A percentile compares a stretch with the other conserved stretches of the same genome.
Conservation (phyloP, 345 rosid genomes). For the Eucalyptus curtisii region DNA sequence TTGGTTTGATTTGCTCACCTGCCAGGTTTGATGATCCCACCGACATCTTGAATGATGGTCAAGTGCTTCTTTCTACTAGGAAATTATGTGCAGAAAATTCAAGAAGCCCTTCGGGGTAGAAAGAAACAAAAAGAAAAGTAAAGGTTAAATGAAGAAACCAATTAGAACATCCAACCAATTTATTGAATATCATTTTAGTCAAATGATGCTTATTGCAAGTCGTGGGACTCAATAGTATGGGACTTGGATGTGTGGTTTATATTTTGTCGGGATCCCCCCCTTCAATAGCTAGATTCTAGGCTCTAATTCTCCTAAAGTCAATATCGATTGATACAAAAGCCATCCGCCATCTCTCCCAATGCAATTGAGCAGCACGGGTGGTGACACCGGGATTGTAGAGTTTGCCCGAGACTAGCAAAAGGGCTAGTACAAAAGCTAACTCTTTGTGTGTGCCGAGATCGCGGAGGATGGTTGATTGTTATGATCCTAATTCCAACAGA, state of each 20-base stretch:
- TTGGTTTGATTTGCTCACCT: background rate
- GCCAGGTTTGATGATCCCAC: conserved; percentile 55
- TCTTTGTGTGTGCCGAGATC: fast-evolving
- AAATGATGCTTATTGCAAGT: background rate
- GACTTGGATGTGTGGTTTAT: background rate
- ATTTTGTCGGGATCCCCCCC: background rate
- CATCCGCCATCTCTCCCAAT: background rate
- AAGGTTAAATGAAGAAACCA: background rate
- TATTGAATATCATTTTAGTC: background rate
- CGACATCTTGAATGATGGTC: conserved; percentile 17
- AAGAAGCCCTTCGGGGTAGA: background rate
- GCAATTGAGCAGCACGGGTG: background rate
- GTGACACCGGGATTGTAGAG: background rate
- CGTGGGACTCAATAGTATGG: background rate
- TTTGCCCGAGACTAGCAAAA: background rate
- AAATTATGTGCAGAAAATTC: background rate
- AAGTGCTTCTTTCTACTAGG: conserved; percentile 19
- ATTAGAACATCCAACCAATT: background rate
- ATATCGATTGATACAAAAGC: background rate
- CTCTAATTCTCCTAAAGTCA: background rate
- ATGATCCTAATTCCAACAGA: background rate
- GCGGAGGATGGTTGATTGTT: background rate
- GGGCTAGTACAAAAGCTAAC: background rate
- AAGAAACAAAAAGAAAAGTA: background rate
- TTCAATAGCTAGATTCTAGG: background rate